Percentiles rank a stretch among this genome's conserved stretches.
These are phyloP conservation scores for Aspergillus thermomutatus DNA, from an alignment of 2,329 filamentous ascomycete species.

Conservation along the genomic window DNA sequence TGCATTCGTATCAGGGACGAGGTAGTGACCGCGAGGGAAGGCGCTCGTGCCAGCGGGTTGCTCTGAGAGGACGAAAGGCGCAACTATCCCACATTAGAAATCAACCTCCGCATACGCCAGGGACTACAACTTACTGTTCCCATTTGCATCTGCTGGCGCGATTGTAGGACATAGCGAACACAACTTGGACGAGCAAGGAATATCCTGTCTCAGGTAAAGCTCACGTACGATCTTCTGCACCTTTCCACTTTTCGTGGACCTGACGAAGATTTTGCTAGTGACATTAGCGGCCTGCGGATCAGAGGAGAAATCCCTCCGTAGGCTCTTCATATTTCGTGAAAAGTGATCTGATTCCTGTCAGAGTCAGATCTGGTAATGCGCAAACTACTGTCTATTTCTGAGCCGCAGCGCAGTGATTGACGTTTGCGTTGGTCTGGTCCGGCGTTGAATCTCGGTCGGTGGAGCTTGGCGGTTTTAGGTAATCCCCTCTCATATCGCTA, in stretches of 20 bases:
- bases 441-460: slow-evolving; percentile 10
- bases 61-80: slow-evolving; percentile 83
- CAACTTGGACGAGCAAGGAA: slow-evolving; percentile 90
- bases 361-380: slow-evolving; percentile 4
- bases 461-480: slow-evolving; percentile 18
- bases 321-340: slow-evolving; percentile 54
- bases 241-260: slow-evolving; percentile 92
- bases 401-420: slow-evolving; percentile 9
- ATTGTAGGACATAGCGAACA: slow-evolving; percentile 71
- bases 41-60: slow-evolving; percentile 77
- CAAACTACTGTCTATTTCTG: slow-evolving; percentile 19
- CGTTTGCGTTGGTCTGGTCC: slow-evolving; percentile 12
- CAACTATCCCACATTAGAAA: slow-evolving; percentile 50
- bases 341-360: slow-evolving; percentile 10
- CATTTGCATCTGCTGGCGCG: slow-evolving; percentile 75
- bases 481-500: slow-evolving; percentile 13
- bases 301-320: slow-evolving; percentile 55
- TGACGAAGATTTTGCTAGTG: slow-evolving; percentile 92
- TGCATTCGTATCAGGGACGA: slow-evolving; percentile 94
- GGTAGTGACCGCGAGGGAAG: slow-evolving; percentile 85
- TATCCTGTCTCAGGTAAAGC: slow-evolving; percentile 92
- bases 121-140: slow-evolving; percentile 56
- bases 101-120: not conserved
- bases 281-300: slow-evolving; percentile 66
- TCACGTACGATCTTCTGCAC: slow-evolving; percentile 98